Base-by-base conservation (phyloP, 2,329 filamentous ascomycete species). In the Coleophoma crateriformis region DNA sequence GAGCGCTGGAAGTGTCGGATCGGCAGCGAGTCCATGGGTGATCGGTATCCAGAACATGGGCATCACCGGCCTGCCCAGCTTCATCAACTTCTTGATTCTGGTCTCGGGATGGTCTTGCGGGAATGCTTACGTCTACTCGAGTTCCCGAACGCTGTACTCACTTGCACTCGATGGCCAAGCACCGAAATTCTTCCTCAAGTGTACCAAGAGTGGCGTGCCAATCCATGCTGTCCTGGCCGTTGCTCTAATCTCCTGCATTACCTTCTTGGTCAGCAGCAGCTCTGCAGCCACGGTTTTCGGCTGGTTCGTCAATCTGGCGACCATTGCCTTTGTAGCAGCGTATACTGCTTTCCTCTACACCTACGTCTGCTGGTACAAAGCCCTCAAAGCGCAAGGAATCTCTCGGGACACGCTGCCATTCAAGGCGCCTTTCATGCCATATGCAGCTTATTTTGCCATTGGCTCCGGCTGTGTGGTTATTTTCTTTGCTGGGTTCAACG, bases 401-500 rank as follows among this genome's bases (percentile, higher is more conserved):
- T 51, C 72, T 77, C 48, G 64, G 14, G 61, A 73, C 10, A 59
- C 66, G 2, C 67, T 81, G 14, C 74, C 77, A 22, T 82, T 79
- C 59, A 66, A 67, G 35, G 74, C 74, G 0, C 70, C 71, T 13
- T 61, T 75, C 27, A 73, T 77, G 50, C 79, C 81, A 0, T 82
- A 72, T 53, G 68, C 70, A 8, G 70, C 77, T 0, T 81, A 72
- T 59, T 68, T 77, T 37, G 73, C 70, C 1, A 64, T 82, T 0
- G 48, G 69, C 5, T 57, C 80, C 17, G 71, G 77, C n/a, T 64
- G 65, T 15, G 55, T 75, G 7, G 67, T 79, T 40, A 73, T 81
- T 46, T 55, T 82, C 22, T 79, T 81, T 48, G 75, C 81, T 41
- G 78, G 80, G 14, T 81, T 80, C 50, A 72, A 79, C 50, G 67